Conservation (phyloP, 345 rosid genomes). For the Murraya paniculata region DNA sequence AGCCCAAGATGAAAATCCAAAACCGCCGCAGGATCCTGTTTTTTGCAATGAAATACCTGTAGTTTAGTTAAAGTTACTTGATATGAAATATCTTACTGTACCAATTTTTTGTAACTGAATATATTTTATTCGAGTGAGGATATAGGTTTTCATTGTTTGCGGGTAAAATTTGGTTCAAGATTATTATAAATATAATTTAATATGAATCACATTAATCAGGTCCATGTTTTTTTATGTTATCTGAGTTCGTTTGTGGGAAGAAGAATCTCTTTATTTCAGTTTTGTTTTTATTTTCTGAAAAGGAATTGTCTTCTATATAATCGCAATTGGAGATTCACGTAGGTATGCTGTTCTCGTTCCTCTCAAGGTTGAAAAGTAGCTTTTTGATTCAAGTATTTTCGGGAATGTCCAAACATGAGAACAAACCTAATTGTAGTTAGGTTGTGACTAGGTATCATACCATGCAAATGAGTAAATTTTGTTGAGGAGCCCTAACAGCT, state of each 20-base stretch:
- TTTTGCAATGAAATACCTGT: slow-evolving; percentile 17
- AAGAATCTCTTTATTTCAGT: background rate
- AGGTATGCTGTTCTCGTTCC: background rate
- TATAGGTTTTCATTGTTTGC: slow-evolving; percentile 13
- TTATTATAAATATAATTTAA: background rate
- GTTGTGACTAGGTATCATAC: no score
- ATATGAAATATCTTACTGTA: background rate
- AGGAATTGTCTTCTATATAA: background rate
- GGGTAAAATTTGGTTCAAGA: background rate
- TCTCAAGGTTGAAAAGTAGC: background rate
- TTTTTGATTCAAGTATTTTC: no score
- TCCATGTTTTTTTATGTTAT: no score
- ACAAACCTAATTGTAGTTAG: no score
- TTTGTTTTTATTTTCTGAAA: background rate
- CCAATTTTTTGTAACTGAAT: background rate
- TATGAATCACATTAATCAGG: no score
- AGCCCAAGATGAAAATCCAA: slow-evolving; percentile 3
- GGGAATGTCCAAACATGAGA: background rate
- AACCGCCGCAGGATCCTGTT: slow-evolving; percentile 4
- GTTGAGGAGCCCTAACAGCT: no score
- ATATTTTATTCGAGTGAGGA: slow-evolving; percentile 3
- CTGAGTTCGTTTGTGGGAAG: background rate
- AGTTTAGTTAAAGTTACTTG: slow-evolving; percentile 3
- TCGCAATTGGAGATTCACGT: background rate
- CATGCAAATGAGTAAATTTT: no score